Evolutionary conservation across 73 alveolate genomes (phyloP).

Genomic region (Durusdinium trenchii): DNA sequence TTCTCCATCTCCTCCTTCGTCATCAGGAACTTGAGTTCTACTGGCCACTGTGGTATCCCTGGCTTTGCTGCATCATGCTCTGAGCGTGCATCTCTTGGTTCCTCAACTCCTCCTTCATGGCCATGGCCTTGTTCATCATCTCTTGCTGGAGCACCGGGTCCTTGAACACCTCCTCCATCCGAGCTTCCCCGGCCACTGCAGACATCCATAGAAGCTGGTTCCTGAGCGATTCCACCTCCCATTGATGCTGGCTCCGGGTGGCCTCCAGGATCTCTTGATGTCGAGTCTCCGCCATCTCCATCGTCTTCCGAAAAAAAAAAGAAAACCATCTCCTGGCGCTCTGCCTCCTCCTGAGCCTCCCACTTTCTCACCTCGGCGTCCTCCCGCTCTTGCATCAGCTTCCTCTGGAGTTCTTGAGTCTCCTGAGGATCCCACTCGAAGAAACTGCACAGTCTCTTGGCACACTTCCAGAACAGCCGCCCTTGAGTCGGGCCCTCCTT

Average conservation of each 20-base stretch:
- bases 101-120: no score
- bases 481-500: neutral
- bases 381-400: neutral
- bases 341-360: neutral
- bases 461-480: neutral
- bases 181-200: neutral
- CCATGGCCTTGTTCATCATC: no score
- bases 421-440: neutral
- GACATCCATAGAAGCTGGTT: neutral
- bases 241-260: neutral
- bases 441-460: neutral
- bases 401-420: neutral
- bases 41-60: no score
- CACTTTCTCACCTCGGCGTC: neutral
- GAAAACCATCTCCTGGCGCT: neutral
- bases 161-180: neutral
- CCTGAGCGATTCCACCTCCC: neutral
- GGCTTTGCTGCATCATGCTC: no score
- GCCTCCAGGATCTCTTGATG: neutral
- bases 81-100: no score
- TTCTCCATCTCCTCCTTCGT: no score
- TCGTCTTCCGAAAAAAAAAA: neutral
- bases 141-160: no score
- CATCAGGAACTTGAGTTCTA: neutral
- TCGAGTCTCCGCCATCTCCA: neutral